Evolutionary conservation across 257 asterid species (phyloP), one percentile per base, ranked within the genome.

Genomic region (Solanum gracilifrons): DNA sequence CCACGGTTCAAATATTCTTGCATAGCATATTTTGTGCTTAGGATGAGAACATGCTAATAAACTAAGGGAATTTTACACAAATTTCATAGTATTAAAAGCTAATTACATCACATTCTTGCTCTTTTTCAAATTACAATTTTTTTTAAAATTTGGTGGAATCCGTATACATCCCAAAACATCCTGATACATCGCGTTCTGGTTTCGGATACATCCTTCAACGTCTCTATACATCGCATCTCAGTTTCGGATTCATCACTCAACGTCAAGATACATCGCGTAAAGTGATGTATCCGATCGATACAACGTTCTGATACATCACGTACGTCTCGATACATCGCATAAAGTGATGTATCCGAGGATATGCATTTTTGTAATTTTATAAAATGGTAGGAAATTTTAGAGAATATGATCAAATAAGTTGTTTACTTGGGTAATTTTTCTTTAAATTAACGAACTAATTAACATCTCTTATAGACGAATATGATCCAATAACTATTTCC

Each of bases 141-240:
- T n/a, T n/a, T n/a, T n/a, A n/a, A n/a, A 46, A 46, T 46, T 13
- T 46, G 20, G 20, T 46, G 20, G 7, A 5, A 46, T 46, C 0
- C 0, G 0, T 0, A 13, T 46, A 13, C 58, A 13, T 46, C 3
- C 5, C 20, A 46, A 46, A 46, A 13, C 55, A 0, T 46, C 1
- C 0, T 0, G 18, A 43, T 43, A 12, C 51, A 43, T 5, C 58
- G 58, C 3, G 7, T 13, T 1, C 3, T 46, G 20, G 20, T 46
- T 46, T 46, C 0, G 6, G 7, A 46, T 46, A 46, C 1, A 15
- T 46, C 58, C 0, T 46, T 46, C 58, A 46, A 46, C 2, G 0
- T 13, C 20, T 0, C 20, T 46, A 46, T 46, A 46, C 58, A 46
- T 46, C 0, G 20, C 58, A 2, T 46, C 58, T 13, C 20, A 13